These are phyloP conservation scores for Trametes polyzona DNA, from an alignment of 1,284 basidiomycete genomes.

Conservation along the genomic window DNA sequence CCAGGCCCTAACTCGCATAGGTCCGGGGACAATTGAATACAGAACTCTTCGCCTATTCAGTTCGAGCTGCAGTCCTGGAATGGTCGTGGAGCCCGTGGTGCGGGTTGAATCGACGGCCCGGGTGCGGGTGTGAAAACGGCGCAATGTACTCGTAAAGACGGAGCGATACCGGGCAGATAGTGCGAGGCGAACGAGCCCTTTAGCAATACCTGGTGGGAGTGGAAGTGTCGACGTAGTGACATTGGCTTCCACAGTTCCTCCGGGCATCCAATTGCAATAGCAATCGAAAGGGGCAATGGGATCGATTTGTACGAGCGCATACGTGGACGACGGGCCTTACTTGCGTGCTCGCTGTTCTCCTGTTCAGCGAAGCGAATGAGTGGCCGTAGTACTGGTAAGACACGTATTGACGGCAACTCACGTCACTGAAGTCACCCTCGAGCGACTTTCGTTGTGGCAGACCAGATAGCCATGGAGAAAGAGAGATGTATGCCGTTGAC, in stretches of 20 bases:
- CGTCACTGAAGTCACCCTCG: no score
- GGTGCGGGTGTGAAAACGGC: conserved; percentile 16
- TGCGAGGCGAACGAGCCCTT: not conserved
- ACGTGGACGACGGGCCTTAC: not conserved
- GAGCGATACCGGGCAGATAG: conserved; percentile 5
- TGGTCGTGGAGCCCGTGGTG: conserved; percentile 3
- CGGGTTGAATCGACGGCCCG: conserved; percentile 19
- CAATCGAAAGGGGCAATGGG: not conserved
- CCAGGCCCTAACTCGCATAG: conserved; percentile 6
- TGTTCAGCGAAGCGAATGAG: no score
- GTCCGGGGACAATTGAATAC: conserved; percentile 3
- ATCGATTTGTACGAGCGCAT: not conserved
- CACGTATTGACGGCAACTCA: no score
- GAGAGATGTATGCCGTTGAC: no score
- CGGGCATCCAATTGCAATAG: not conserved
- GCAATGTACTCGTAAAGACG: not conserved
- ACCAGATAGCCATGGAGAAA: no score
- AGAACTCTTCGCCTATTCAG: conserved; percentile 15
- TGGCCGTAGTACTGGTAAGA: no score
- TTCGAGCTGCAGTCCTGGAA: conserved; percentile 2
- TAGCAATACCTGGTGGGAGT: conserved; percentile 5
- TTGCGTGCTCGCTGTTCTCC: not conserved
- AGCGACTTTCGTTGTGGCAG: no score
- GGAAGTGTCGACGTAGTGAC: not conserved
- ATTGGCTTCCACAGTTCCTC: conserved; percentile 1